Conservation (phyloP, 1,284 basidiomycete genomes). For the Phlebopus sp. region DNA sequence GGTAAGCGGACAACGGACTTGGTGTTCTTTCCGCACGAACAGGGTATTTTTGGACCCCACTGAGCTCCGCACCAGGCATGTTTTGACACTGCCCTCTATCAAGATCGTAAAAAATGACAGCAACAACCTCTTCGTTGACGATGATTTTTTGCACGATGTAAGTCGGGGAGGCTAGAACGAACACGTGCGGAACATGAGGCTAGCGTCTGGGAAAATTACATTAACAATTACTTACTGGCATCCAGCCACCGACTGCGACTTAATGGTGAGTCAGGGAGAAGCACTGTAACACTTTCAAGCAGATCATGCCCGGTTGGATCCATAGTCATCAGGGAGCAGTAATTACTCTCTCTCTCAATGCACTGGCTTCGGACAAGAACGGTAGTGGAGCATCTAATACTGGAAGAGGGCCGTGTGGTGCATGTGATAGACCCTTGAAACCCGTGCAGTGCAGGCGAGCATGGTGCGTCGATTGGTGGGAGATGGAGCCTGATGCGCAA, state of each 20-base stretch:
- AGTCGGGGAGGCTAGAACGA: constrained; percentile 44
- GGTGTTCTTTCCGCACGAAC: constrained; percentile 31
- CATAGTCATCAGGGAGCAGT: constrained; percentile 35
- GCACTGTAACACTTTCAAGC: constrained; percentile 44
- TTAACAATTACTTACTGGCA: constrained; percentile 44
- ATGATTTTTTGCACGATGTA: constrained; percentile 66
- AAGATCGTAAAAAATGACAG: constrained; percentile 65
- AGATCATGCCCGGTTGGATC: constrained; percentile 38
- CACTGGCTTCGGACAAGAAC: constrained; percentile 49
- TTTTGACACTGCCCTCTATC: constrained; percentile 48
- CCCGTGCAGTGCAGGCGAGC: constrained; percentile 54
- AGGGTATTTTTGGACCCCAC: constrained; percentile 52
- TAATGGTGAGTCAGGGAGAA: constrained; percentile 60
- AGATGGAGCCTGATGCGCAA: constrained; percentile 52
- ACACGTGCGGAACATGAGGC: constrained; percentile 29
- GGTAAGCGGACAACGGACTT: constrained; percentile 29
- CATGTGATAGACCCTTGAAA: constrained; percentile 59
- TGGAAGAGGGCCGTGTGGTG: constrained; percentile 45
- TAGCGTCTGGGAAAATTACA: constrained; percentile 7
- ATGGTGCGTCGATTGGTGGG: constrained; percentile 45
- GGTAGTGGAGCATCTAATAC: constrained; percentile 60
- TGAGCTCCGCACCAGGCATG: constrained; percentile 56
- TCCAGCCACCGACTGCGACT: constrained; percentile 60
- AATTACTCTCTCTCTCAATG: constrained; percentile 48
- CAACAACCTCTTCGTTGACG: constrained; percentile 57